Evolutionary conservation across 140 eudicot species (phyloP), one percentile per base, ranked within the genome.

Genomic region (Stevia rebaudiana): DNA sequence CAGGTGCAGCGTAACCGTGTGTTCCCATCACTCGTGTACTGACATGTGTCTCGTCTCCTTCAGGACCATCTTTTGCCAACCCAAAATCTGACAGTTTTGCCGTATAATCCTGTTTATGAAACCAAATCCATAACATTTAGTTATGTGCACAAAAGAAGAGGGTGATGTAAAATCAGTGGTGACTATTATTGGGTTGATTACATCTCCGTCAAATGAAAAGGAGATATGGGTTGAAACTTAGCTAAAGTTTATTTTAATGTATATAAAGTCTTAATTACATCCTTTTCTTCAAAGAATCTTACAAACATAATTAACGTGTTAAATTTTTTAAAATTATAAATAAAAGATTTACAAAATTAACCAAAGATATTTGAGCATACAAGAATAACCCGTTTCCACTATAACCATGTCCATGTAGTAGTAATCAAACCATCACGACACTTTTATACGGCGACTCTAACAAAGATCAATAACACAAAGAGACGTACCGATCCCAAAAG

Each of bases 61-160:
- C 89, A 1, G 96, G 98, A 2, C 98, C 98, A 43, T 91, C 98
- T 72, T 82, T 83, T 6, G 98, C 98, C 56, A 91, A 71, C 70
- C 98, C 98, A 56, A 91, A 92, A 78, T 92, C 96, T 2, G 98
- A 88, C 28, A 91, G 84, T 52, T 91, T 91, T 2, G 98, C 89
- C 0, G 62, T 85, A 63, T 76, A 84, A 31, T 91, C 92, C 98
- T 90, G 82, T 16, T 58, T 28, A 52, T n/a, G 17, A 41, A 56
- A 54, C 22, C 61, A 68, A 57, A 23, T 35, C 15, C 12, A 65
- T 36, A 55, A 25, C 63, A 57, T 74, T 65, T 21, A 66, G 44
- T 71, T 61, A 63, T 3, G 25, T 39, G 23, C 65, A 37, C 21
- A 19, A 59, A 1, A 33, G n/a, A 52, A 49, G n/a, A 40, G 12